These are phyloP conservation scores for Paxillus rubicundulus DNA, from an alignment of 768 basidiomycete species.

Conservation along the genomic window DNA sequence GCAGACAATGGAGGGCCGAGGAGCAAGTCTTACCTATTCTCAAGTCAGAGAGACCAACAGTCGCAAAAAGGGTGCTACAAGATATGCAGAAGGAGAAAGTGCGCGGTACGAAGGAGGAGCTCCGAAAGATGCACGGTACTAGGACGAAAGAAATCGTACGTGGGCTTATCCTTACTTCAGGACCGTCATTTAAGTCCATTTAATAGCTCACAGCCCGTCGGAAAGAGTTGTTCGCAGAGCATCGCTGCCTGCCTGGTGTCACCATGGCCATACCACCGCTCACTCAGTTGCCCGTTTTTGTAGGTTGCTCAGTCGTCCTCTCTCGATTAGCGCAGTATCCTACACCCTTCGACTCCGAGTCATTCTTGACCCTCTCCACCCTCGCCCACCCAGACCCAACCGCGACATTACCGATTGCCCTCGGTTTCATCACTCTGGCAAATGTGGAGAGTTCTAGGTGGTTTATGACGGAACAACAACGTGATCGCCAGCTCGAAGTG, in stretches of 20 bases:
- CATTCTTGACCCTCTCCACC: constrained; percentile 71
- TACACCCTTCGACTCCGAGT: constrained; percentile 70
- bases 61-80: constrained; percentile 34
- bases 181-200: constrained; percentile 3
- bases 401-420: constrained; percentile 60
- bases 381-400: constrained; percentile 72
- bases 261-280: constrained; percentile 62
- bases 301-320: constrained; percentile 60
- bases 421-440: constrained; percentile 73
- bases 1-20: constrained; percentile 57
- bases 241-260: constrained; percentile 55
- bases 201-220: constrained; percentile 50
- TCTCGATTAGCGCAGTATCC: constrained; percentile 55
- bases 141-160: constrained; percentile 49
- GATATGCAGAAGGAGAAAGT: constrained; percentile 58
- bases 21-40: constrained; percentile 59
- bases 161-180: not conserved
- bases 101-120: constrained; percentile 51
- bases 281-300: constrained; percentile 71
- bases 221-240: constrained; percentile 56
- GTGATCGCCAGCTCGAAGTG: constrained; percentile 46
- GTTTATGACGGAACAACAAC: constrained; percentile 62
- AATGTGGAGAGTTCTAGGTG: constrained; percentile 78
- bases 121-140: constrained; percentile 47
- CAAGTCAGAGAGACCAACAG: constrained; percentile 43